phyloP scores from a whole-genome alignment of 805 yeast genomes.

The Candida adriatica region DNA sequence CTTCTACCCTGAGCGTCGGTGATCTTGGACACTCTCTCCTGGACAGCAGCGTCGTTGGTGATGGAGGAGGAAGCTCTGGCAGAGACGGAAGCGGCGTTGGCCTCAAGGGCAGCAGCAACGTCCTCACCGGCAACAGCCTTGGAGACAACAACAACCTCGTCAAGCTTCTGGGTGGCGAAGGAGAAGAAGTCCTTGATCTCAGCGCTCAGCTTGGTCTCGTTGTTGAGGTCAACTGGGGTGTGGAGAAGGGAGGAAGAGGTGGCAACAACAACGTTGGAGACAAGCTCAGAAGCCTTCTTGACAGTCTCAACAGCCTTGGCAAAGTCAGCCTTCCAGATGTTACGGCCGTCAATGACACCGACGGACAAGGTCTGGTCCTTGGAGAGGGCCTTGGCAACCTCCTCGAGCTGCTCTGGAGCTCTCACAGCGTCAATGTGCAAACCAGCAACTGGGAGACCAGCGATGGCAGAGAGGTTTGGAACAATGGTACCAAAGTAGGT shows the following conservation, averaged over 20 bases:
- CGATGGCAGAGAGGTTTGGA: slow-evolving; percentile 89
- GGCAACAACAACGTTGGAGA: slow-evolving; percentile 84
- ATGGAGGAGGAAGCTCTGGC: slow-evolving; percentile 82
- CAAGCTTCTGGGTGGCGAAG: slow-evolving; percentile 93
- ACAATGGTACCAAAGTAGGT: slow-evolving; percentile 98
- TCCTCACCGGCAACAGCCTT: slow-evolving; percentile 79
- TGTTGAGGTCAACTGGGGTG: slow-evolving; percentile 94
- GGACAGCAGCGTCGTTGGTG: slow-evolving; percentile 89
- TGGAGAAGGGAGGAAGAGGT: slow-evolving; percentile 96
- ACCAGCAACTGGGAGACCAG: slow-evolving; percentile 88
- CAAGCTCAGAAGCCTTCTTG: slow-evolving; percentile 72
- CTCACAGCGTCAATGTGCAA: slow-evolving; percentile 96
- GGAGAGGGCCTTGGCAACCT: slow-evolving; percentile 59
- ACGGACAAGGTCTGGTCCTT: slow-evolving; percentile 80
- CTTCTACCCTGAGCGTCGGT: slow-evolving; percentile 76
- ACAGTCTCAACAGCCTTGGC: slow-evolving; percentile 79
- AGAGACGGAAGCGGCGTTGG: slow-evolving; percentile 79
- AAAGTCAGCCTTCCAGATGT: slow-evolving; percentile 98
- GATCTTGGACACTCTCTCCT: slow-evolving; percentile 74
- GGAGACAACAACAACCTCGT: slow-evolving; percentile 86
- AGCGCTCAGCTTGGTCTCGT: slow-evolving; percentile 85
- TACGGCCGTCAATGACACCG: slow-evolving; percentile 98
- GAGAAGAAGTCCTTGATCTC: slow-evolving; percentile 97
- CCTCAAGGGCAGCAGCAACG: slow-evolving; percentile 69
- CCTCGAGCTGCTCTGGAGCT: slow-evolving; percentile 92